A percentile compares a stretch with the other conserved stretches of the same genome.
Evolutionary conservation across 257 asterid species (phyloP).

Genomic region (Lycium barbarum): DNA sequence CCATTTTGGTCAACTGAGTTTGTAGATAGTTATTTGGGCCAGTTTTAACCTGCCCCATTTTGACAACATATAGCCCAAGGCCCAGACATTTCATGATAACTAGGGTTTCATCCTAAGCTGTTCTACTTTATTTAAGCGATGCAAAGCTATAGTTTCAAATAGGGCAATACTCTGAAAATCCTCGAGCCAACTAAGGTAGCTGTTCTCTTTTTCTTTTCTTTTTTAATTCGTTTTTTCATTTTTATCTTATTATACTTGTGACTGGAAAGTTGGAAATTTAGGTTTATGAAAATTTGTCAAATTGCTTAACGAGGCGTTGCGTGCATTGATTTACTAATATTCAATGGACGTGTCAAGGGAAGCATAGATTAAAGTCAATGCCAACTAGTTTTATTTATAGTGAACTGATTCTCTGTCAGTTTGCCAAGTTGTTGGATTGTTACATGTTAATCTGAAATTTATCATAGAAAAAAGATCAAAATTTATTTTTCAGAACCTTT

Average conservation of each 20-base stretch:
- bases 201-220: neutral
- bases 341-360: slow-evolving; percentile 34
- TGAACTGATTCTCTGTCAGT: neutral
- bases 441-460: neutral
- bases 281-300: neutral
- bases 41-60: neutral
- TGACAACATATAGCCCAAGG: neutral
- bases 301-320: slow-evolving; percentile 36
- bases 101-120: slow-evolving; percentile 16
- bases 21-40: neutral
- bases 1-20: neutral
- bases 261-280: too few species aligned
- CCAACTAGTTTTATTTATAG: neutral
- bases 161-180: neutral
- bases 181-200: neutral
- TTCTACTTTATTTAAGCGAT: neutral
- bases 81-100: neutral
- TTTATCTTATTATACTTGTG: too few species aligned
- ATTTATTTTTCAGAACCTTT: neutral
- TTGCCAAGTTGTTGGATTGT: neutral
- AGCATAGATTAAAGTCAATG: slow-evolving; percentile 8
- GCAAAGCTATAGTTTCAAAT: neutral
- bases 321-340: slow-evolving; percentile 22
- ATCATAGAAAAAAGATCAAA: neutral
- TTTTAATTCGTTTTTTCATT: neutral